Base-by-base conservation (phyloP, 768 basidiomycete genomes). In the Hygrophorus pudorinus region DNA sequence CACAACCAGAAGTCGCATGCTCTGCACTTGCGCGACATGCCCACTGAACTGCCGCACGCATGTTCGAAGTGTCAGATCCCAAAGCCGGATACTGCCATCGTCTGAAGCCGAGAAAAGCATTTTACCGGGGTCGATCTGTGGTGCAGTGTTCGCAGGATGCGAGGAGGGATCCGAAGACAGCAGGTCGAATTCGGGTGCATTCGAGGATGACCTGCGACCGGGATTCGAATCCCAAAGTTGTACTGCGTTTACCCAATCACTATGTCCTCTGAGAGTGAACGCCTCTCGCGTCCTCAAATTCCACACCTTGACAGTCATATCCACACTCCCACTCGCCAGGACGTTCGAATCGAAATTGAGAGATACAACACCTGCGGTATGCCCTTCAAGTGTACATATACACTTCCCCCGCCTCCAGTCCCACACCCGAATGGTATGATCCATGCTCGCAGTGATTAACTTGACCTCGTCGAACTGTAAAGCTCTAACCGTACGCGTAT, bases 41-140 rank as follows among this genome's bases (percentile, higher is more conserved):
- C 92, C 96, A 17, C 68, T 72, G 59, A 96, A 87, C 48, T 81
- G 79, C 10, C 85, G 78, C 32, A 94, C 74, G 58, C 92, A 97
- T 2, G 79, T 75, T 38, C 88, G 75, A 16, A 67, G 66, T 20
- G 75, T 78, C 34, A 99, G 74, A 62, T 98, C 94, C 96, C 94
- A 99, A 4, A 99, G 75, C 47, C 81, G 82, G 61, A 98, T 89
- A 2, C 84, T 81, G 20, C 85, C 86, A 59, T 98, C 96, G 58
- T 98, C 96, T 6, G 90, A 92, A 2, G 90, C 90, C 6, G 92
- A 96, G 67, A 99, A 96, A 20, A 99, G 72, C 85, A 97, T 91
- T 66, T 96, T 93, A 41, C 91, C 89, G 12, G 79, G 72, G 45
- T 82, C 75, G 47, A 88, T 82, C 41, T 75, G 68, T 35, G 72